Evolutionary conservation across 129 eudicot species (phyloP).

Genomic region (Saposhnikovia divaricata): DNA sequence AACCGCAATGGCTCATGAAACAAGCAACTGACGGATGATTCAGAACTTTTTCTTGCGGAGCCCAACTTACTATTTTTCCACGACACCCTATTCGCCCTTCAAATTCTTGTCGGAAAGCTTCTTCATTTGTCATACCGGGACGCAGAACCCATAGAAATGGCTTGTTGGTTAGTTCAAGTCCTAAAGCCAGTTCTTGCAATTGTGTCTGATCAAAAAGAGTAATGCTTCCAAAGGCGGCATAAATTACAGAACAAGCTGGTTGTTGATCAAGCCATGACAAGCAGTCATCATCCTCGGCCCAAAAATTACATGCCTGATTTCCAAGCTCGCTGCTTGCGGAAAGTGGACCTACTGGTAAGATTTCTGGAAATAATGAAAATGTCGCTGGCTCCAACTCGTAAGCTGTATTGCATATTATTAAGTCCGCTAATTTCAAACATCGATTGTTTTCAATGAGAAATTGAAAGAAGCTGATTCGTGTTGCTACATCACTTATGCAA

Average conservation of each 20-base stretch:
- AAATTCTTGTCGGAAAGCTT: neutral
- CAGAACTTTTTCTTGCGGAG: neutral
- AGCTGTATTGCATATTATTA: neutral
- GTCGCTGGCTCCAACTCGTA: neutral
- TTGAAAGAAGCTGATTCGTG: neutral
- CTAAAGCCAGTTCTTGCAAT: neutral
- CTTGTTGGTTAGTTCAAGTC: neutral
- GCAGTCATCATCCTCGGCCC: neutral
- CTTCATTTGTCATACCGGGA: neutral
- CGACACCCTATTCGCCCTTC: neutral
- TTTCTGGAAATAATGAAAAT: neutral
- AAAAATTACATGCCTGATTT: neutral
- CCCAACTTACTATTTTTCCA: neutral
- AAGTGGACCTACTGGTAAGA: neutral
- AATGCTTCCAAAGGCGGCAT: neutral
- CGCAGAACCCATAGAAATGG: neutral
- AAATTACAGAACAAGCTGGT: neutral
- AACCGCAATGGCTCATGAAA: constrained; percentile 1
- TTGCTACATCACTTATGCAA: neutral
- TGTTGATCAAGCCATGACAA: constrained; percentile 1
- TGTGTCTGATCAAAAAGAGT: neutral
- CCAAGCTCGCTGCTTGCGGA: neutral
- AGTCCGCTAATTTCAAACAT: neutral
- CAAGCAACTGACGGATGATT: neutral
- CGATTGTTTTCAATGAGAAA: neutral